Percentiles rank a stretch among this genome's conserved stretches.
Evolutionary conservation across 108 stramenopile species (phyloP).

Genomic region (Nannochloropsis gaditana): DNA sequence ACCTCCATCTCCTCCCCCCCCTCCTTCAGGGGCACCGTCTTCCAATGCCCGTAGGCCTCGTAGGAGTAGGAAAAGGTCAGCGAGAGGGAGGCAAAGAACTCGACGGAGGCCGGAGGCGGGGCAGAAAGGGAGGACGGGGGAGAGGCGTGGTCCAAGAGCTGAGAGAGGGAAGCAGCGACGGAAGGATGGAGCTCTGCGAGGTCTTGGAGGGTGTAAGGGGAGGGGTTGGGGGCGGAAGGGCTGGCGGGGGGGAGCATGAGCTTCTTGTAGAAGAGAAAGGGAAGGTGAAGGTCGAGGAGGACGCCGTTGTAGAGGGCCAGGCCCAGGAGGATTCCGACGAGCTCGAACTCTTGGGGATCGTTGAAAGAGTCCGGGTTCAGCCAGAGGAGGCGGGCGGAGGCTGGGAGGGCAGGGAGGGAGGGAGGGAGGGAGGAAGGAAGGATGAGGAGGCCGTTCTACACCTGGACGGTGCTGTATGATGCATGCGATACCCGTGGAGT

Average conservation of each 20-base stretch:
- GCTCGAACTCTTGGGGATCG: conserved; percentile 37
- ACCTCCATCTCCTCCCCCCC: conserved; percentile 36
- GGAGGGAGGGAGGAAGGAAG: background rate
- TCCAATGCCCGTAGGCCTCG: conserved; percentile 27
- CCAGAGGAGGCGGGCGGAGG: conserved; percentile 34
- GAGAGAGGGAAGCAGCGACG: conserved; percentile 32
- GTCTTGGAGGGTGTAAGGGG: background rate
- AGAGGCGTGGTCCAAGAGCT: conserved; percentile 43
- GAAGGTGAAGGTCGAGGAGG: conserved; percentile 50
- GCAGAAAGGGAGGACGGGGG: background rate
- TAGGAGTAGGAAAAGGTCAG: background rate
- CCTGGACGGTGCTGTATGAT: background rate
- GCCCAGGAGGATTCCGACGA: conserved; percentile 53
- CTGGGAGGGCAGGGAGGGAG: background rate
- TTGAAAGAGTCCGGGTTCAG: conserved; percentile 47
- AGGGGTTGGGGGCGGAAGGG: background rate
- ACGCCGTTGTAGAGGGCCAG: conserved; percentile 56
- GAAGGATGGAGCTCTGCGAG: conserved; percentile 22
- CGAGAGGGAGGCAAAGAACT: background rate
- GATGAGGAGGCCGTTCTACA: background rate
- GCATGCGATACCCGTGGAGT: background rate
- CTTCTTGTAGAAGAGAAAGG: conserved; percentile 46
- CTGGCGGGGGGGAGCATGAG: conserved; percentile 32
- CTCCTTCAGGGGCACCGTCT: conserved; percentile 38
- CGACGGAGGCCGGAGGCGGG: background rate